Percentiles rank a stretch among this genome's conserved stretches.
Conservation (phyloP, 352 stramenopile genomes). For the Phytophthora litchii region DNA sequence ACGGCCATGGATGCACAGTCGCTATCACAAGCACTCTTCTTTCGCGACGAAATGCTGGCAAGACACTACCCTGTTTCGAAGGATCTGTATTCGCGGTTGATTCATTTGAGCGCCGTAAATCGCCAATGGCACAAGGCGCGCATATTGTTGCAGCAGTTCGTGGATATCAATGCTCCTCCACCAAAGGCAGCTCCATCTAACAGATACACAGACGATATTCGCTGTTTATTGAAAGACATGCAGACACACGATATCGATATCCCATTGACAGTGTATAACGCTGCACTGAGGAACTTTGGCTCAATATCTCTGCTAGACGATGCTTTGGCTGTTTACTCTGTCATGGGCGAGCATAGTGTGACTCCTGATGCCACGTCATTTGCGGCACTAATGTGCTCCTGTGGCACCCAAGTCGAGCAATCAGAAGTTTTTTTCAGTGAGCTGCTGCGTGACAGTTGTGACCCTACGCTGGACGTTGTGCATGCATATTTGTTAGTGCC, state of each 20-base stretch:
- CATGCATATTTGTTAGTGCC: constrained; percentile 47
- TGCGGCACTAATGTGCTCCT: constrained; percentile 58
- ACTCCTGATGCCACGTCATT: constrained; percentile 58
- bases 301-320: constrained; percentile 43
- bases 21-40: constrained; percentile 61
- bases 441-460: constrained; percentile 30
- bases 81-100: constrained; percentile 46
- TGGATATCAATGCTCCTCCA: constrained; percentile 41
- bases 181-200: constrained; percentile 40
- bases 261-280: constrained; percentile 58
- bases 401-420: constrained; percentile 43
- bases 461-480: constrained; percentile 33
- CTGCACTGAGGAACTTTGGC: constrained; percentile 66
- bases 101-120: constrained; percentile 54
- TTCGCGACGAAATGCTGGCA: constrained; percentile 55
- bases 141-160: constrained; percentile 55
- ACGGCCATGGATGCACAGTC: constrained; percentile 47
- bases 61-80: constrained; percentile 38
- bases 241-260: constrained; percentile 40
- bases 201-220: constrained; percentile 57
- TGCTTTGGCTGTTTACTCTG: constrained; percentile 42
- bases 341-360: constrained; percentile 49
- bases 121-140: constrained; percentile 64
- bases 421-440: constrained; percentile 58
- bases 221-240: constrained; percentile 57